Conservation (phyloP, 2,329 filamentous ascomycete genomes). For the Monascus ruber region DNA sequence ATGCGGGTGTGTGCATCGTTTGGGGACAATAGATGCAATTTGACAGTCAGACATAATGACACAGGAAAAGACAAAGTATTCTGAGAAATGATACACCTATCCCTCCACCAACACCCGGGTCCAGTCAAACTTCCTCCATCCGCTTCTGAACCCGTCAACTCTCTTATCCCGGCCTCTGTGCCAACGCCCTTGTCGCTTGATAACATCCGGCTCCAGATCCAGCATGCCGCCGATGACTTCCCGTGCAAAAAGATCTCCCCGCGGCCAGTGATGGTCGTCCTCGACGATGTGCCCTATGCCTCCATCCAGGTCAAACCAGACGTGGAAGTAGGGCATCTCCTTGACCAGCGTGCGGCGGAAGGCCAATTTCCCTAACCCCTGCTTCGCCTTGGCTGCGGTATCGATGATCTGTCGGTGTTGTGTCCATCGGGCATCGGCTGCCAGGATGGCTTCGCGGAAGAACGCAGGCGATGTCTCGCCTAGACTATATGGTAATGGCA, state of each 20-base stretch:
- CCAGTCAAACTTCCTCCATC: constrained; percentile 93
- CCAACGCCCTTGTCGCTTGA: constrained; percentile 89
- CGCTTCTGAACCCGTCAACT: constrained; percentile 66
- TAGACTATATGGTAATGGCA: constrained; percentile 83
- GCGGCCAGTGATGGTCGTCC: constrained; percentile 73
- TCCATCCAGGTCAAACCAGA: constrained; percentile 87
- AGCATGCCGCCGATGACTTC: constrained; percentile 90
- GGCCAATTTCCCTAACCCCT: constrained; percentile 63
- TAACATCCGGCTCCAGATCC: constrained; percentile 65
- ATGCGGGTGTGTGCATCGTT: too few relatives aligned
- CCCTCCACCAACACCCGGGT: constrained; percentile 50
- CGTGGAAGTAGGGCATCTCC: constrained; percentile 98
- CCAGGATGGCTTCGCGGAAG: constrained; percentile 87
- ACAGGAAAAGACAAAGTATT: too few relatives aligned
- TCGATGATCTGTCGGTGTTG: constrained; percentile 94
- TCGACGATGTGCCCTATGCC: constrained; percentile 89
- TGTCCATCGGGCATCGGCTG: constrained; percentile 82
- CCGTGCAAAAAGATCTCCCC: constrained; percentile 81
- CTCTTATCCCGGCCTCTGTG: constrained; percentile 52
- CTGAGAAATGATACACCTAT: constrained; percentile 3
- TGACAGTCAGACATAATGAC: too few relatives aligned
- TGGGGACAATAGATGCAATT: too few relatives aligned
- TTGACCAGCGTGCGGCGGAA: constrained; percentile 77
- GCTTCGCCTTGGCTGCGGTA: constrained; percentile 48
- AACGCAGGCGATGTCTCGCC: constrained; percentile 87